Evolutionary conservation across 805 yeast species (phyloP).

Genomic region (Saturnispora hagleri): DNA sequence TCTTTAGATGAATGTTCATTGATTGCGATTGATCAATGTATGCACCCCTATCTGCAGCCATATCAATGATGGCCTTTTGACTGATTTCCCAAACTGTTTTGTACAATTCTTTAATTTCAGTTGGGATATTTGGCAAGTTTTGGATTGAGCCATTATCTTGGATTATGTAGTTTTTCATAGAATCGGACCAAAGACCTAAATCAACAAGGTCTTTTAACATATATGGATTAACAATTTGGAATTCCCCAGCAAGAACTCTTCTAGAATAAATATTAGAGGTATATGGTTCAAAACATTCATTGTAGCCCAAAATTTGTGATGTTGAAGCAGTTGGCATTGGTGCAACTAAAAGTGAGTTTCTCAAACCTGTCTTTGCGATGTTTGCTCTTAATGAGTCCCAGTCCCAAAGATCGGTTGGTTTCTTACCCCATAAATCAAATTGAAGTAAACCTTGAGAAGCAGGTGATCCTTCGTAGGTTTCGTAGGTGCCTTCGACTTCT

Average conservation of each 20-base stretch:
- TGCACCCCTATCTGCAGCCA: conserved; percentile 71
- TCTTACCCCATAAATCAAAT: conserved; percentile 49
- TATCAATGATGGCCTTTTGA: conserved; percentile 49
- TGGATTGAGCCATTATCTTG: conserved; percentile 52
- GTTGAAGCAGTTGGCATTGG: conserved; percentile 66
- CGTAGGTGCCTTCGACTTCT: conserved; percentile 40
- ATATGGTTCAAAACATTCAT: conserved; percentile 56
- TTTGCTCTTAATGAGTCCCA: conserved; percentile 48
- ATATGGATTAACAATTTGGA: conserved; percentile 54
- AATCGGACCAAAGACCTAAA: conserved; percentile 48
- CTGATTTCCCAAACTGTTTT: conserved; percentile 57
- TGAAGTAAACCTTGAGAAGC: conserved; percentile 50
- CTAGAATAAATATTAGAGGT: conserved; percentile 55
- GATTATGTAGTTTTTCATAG: conserved; percentile 48
- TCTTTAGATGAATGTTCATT: conserved; percentile 80
- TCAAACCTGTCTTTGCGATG: conserved; percentile 40
- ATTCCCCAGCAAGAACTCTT: conserved; percentile 56
- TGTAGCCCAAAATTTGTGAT: conserved; percentile 52
- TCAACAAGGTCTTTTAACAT: conserved; percentile 49
- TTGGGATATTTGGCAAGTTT: conserved; percentile 44
- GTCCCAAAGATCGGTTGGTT: conserved; percentile 49
- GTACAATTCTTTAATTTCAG: conserved; percentile 43
- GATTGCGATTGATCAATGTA: conserved; percentile 90
- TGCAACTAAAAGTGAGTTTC: conserved; percentile 53
- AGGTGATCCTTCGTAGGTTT: conserved; percentile 46